Evolutionary conservation across 192 early-diverging fungal species (phyloP).

Genomic region (Podila horticola): DNA sequence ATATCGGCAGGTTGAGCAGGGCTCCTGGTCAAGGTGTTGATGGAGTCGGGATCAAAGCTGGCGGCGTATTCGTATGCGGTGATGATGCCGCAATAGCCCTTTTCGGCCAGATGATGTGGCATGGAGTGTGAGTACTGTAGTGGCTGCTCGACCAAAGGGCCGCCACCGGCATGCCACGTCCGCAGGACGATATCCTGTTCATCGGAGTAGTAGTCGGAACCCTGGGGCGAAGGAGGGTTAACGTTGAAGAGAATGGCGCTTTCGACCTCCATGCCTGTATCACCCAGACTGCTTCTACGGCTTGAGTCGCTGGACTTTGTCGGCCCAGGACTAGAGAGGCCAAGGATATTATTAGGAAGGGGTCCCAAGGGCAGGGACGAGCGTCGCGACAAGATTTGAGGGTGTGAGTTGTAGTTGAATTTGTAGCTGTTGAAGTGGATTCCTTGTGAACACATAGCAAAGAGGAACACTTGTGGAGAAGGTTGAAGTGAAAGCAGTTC

Average conservation of each 20-base stretch:
- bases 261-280: constrained; percentile 24
- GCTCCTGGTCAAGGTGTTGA: background rate
- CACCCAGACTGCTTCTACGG: constrained; percentile 5
- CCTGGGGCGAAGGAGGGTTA: constrained; percentile 26
- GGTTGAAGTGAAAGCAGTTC: no score
- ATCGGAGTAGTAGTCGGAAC: constrained; percentile 22
- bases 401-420: no score
- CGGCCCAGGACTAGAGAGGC: background rate
- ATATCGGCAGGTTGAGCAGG: background rate
- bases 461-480: no score
- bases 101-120: background rate
- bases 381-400: background rate
- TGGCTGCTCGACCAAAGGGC: background rate
- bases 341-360: background rate
- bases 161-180: constrained; percentile 19
- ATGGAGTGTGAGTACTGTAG: background rate
- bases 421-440: no score
- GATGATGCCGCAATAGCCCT: background rate
- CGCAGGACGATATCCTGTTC: constrained; percentile 29
- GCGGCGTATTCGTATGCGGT: background rate
- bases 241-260: constrained; percentile 36
- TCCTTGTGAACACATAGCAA: no score
- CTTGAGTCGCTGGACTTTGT: background rate
- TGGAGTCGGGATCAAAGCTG: constrained; percentile 11
- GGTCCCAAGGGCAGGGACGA: background rate